Base-by-base conservation (phyloP, 2,329 filamentous ascomycete species). In the Lachnellula suecica region DNA sequence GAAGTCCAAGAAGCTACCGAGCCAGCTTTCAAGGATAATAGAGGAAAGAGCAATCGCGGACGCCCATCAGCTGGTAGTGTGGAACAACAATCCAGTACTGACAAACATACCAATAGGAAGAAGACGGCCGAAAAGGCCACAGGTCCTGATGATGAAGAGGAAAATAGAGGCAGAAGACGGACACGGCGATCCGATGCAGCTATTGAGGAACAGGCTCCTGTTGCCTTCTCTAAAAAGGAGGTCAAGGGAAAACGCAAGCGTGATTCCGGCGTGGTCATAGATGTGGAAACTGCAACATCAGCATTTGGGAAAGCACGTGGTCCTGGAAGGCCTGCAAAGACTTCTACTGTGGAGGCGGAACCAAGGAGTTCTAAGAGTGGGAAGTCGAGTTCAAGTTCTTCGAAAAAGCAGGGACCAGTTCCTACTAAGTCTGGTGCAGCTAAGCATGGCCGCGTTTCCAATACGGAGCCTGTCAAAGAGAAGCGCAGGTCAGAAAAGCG, bases 241-340 rank as follows among this genome's bases (percentile, higher is more conserved):
- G 43, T 25, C 15, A 24, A 23, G 29, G 4, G 10, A 10, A 37
- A n/a, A 37, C 44, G 9, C 13, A 22, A 11, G 15, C 31, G 20
- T 25, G 15, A 15, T 34, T 22, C 29, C 42, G 46, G 44, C 43
- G 47, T 23, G 45, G 31, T 48, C 17, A 27, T 59, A 44, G 54
- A 50, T 38, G 47, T 60, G 11, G 55, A 62, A 49, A 49, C 51
- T 15, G 62, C 60, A 47, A 56, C 59, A 17, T 64, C 62, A 35
- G 50, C 49, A 22, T 52, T 62, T 34, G 56, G 47, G 20, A 59
- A 53, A 43, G 37, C 34, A 22, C 52, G 44, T 17, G 34, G 49
- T 37, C 31, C 22, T 8, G n/a, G 6, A n/a, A 51, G 51, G 17
- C 25, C 8, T 43, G 44, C 31, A 5, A 52, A 49, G 22, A 3